phyloP scores from a whole-genome alignment of 2,329 filamentous ascomycete genomes.

The Pyrenochaeta sp. region DNA sequence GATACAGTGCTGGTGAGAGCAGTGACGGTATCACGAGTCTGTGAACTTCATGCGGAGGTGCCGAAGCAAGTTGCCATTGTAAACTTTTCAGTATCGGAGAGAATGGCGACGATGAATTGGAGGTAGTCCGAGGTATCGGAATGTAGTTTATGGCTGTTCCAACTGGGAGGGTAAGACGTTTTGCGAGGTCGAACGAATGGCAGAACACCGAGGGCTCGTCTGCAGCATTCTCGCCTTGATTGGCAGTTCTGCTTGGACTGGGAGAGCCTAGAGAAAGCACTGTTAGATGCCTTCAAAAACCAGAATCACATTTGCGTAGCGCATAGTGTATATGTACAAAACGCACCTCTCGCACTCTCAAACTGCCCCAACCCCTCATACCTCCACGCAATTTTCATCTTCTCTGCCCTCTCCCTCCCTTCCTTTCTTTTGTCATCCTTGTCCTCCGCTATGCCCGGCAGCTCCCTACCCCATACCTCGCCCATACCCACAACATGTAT shows the following conservation, averaged over 20 bases:
- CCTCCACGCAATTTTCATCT: conserved; percentile 99
- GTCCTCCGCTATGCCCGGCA: conserved; percentile 74
- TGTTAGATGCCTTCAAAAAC: not conserved
- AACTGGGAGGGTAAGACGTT: conserved; percentile 55
- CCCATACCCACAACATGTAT: conserved; percentile 85
- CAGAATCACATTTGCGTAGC: conserved; percentile 19
- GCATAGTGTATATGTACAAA: conserved; percentile 24
- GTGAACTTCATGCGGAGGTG: conserved; percentile 70
- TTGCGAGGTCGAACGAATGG: conserved; percentile 63
- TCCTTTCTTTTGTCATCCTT: conserved; percentile 42
- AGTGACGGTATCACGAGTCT: conserved; percentile 85
- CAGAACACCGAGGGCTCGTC: conserved; percentile 53
- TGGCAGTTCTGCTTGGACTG: conserved; percentile 21
- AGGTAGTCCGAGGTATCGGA: conserved; percentile 67
- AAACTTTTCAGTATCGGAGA: conserved; percentile 69
- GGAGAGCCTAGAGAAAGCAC: conserved; percentile 36
- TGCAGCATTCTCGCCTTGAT: conserved; percentile 59
- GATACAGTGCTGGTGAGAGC: conserved; percentile 86
- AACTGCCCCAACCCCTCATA: conserved; percentile 86
- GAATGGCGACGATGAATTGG: conserved; percentile 64
- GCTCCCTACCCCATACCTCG: conserved; percentile 81
- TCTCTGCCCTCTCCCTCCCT: conserved; percentile 56
- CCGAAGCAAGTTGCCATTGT: conserved; percentile 61
- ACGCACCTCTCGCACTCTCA: conserved; percentile 71
- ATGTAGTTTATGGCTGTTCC: conserved; percentile 55